Conservation (phyloP, 768 basidiomycete genomes). For the Pisolithus microcarpus region DNA sequence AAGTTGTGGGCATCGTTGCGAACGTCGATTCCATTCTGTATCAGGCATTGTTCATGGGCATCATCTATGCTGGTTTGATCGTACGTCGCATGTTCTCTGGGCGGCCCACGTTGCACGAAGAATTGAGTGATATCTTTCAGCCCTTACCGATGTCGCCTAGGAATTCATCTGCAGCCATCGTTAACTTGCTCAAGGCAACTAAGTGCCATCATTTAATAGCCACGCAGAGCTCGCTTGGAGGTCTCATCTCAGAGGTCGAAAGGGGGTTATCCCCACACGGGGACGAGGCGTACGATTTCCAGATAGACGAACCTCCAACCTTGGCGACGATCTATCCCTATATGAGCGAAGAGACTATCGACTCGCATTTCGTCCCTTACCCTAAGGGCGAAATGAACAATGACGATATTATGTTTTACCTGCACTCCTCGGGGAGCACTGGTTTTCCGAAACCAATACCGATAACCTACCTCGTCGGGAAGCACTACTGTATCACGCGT, state of each 20-base stretch:
- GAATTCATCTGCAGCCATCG: constrained; percentile 29
- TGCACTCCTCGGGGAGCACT: constrained; percentile 47
- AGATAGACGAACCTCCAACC: constrained; percentile 10
- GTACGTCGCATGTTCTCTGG: not conserved
- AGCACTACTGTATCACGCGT: constrained; percentile 33
- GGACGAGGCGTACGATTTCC: not conserved
- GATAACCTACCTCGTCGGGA: constrained; percentile 23
- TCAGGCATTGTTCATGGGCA: constrained; percentile 34
- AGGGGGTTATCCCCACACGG: constrained; percentile 8
- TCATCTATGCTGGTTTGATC: constrained; percentile 23
- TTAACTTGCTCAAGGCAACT: constrained; percentile 30
- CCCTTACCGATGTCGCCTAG: constrained; percentile 34
- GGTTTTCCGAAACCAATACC: constrained; percentile 39
- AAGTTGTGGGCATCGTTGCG: constrained; percentile 32
- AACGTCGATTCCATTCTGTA: constrained; percentile 35
- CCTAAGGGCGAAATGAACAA: constrained; percentile 4
- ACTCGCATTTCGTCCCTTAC: constrained; percentile 6
- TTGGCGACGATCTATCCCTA: constrained; percentile 9
- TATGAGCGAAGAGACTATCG: not conserved
- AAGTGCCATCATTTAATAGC: constrained; percentile 34
- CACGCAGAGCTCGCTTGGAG: constrained; percentile 23
- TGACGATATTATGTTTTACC: constrained; percentile 26
- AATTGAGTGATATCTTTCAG: constrained; percentile 2
- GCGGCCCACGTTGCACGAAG: not conserved
- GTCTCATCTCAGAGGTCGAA: constrained; percentile 25